Evolutionary conservation across 805 yeast genomes (phyloP), one percentile per base, ranked within the genome.

Genomic region (Lipomyces oligophaga): DNA sequence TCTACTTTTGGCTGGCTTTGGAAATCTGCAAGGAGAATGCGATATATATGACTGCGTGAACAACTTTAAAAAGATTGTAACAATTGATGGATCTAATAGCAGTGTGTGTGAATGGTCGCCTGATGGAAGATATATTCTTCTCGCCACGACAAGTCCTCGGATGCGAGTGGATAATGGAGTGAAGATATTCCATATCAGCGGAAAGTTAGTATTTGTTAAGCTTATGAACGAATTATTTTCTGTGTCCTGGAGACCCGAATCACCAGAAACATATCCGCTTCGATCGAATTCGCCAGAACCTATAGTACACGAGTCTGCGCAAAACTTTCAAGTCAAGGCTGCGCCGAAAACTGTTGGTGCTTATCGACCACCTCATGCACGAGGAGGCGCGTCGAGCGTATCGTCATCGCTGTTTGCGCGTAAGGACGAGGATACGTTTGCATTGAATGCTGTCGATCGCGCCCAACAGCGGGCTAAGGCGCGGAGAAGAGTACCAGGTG

Each of bases 81-180:
- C 85, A 16, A 83, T 93, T 61, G 85, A 86, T 62, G 98, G 97
- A 11, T 71, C 96, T 36, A 94, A 93, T 70, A 88, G 97, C 13
- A 83, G 95, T n/a, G 94, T 83, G 36, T 90, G 96, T 66, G 86
- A 85, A 65, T 93, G 98, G 98, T 81, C 94, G 2, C 99, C 99
- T 7, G 95, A 93, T 68, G 97, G 98, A 31, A 80, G 93, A 61
- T 88, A 76, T 63, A 80, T 93, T 47, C 70, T 93, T 66, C 90
- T 97, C 13, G 97, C 98, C 16, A 94, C 97, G 4, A 93, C 97
- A 0, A 80, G 96, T 18, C 99, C 99, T 55, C 78, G 99, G 60
- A 77, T 93, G 59, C 80, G 98, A 62, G 99, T 93, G 34, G 99
- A 94, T 68, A 93, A 93, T 65, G 90, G 97, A 50, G 81, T 83